Evolutionary conservation across 768 basidiomycete species (phyloP).

Genomic region (Termitomyces sp.): DNA sequence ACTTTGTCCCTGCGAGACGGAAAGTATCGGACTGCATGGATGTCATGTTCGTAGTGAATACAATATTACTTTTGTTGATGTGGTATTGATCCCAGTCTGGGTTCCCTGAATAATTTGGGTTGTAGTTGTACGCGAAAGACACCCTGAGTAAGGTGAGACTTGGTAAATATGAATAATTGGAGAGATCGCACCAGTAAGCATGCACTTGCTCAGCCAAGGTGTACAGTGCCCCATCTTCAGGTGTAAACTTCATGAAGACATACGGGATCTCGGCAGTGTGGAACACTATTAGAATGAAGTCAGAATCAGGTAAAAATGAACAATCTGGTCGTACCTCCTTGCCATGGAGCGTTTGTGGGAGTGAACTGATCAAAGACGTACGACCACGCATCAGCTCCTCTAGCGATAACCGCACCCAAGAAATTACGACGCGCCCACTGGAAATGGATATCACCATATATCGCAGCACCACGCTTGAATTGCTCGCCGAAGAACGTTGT

Average conservation of each 20-base stretch:
- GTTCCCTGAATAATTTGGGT: slow-evolving; percentile 5
- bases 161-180: no score
- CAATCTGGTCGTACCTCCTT: slow-evolving; percentile 10
- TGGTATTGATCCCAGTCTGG: slow-evolving; percentile 12
- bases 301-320: background rate
- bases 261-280: slow-evolving; percentile 16
- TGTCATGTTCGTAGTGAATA: slow-evolving; percentile 2
- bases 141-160: slow-evolving; percentile 6
- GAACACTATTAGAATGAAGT: slow-evolving; percentile 3
- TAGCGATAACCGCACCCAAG: slow-evolving; percentile 3
- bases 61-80: background rate
- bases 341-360: slow-evolving; percentile 9
- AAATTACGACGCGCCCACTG: slow-evolving; percentile 16
- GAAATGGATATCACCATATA: slow-evolving; percentile 17
- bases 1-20: slow-evolving; percentile 10
- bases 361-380: slow-evolving; percentile 11
- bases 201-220: slow-evolving; percentile 12
- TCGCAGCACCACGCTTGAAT: slow-evolving; percentile 16
- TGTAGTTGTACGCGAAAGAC: slow-evolving; percentile 11
- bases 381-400: slow-evolving; percentile 12
- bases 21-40: slow-evolving; percentile 13
- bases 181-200: slow-evolving; percentile 12
- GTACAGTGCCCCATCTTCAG: slow-evolving; percentile 8
- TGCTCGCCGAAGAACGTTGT: slow-evolving; percentile 26
- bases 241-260: slow-evolving; percentile 15